These are phyloP conservation scores for Daldinia sp. DNA, from an alignment of 2,329 filamentous ascomycete genomes.

Conservation along the genomic window DNA sequence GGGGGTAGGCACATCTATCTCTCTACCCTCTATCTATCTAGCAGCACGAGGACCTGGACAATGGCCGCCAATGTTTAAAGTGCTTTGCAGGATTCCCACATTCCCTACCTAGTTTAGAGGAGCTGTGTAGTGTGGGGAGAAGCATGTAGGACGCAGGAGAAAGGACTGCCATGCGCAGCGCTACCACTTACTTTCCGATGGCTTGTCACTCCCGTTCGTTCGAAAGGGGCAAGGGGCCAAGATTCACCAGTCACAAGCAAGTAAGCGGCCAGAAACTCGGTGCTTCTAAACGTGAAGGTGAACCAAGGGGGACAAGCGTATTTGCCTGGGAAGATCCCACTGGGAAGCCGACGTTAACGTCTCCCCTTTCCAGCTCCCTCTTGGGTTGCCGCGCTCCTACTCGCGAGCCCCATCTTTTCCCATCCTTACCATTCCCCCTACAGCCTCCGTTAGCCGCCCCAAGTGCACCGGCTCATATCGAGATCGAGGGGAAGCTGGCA, in stretches of 20 bases:
- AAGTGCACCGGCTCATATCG: conserved; percentile 47
- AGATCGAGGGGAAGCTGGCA: conserved; percentile 47
- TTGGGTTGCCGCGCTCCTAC: conserved; percentile 40
- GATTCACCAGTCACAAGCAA: conserved; percentile 38
- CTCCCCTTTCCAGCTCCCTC: conserved; percentile 34
- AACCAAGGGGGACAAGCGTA: conserved; percentile 28
- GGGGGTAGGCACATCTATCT: conserved; percentile 39
- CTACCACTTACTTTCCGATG: conserved; percentile 40
- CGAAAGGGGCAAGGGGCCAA: conserved; percentile 38
- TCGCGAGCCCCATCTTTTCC: conserved; percentile 39
- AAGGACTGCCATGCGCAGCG: conserved; percentile 31
- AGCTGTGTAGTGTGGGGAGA: conserved; percentile 32
- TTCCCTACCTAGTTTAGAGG: conserved; percentile 19
- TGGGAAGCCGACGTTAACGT: conserved; percentile 32
- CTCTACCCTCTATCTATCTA: conserved; percentile 36
- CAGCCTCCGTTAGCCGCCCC: conserved; percentile 42
- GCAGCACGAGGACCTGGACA: conserved; percentile 36
- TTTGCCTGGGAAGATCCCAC: conserved; percentile 18
- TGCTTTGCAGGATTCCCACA: conserved; percentile 33
- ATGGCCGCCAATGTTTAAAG: conserved; percentile 35
- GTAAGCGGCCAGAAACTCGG: conserved; percentile 45
- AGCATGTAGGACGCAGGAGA: conserved; percentile 30
- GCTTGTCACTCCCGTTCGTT: conserved; percentile 40
- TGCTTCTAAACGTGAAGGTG: conserved; percentile 36
- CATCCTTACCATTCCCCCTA: conserved; percentile 35